Base-by-base conservation (phyloP, 768 basidiomycete genomes). In the Hysterangium stoloniferum region DNA sequence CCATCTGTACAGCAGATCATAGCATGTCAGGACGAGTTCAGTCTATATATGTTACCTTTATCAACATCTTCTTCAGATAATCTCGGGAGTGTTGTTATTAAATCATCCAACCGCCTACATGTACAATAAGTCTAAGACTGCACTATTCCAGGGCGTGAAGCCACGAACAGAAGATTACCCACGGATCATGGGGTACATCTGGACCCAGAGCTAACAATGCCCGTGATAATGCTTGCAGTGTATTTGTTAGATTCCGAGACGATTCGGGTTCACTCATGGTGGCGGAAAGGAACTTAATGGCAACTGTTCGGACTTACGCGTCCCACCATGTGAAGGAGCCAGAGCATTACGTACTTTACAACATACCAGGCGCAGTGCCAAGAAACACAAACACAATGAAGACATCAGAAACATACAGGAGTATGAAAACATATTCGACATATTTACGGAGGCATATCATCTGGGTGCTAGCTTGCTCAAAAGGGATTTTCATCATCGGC, bases 401-500 rank as follows among this genome's bases (percentile, higher is more conserved):
- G 20, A 37, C n/a, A 37, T 20, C n/a, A 20, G 34, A n/a, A n/a
- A 3, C 33, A 45, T 45, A 29, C 44, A 45, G 33, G 19, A 45
- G 41, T 15, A 17, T 15, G 24, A 19, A 17, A 22, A 45, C 44
- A 45, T 45, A 33, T 45, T 7, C 27, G 9, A 45, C 44, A 45
- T 45, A 29, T 45, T 27, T 45, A 33, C 44, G 31, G 9, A 7
- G 8, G 29, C 11, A 5, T 19, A 6, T 17, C 9, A 17, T 15
- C 6, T 28, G 8, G 44, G 27, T 15, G 4, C 12, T 11, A 42
- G 8, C 33, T n/a, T n/a, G 17, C 35, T 68, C 68, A 81, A 67
- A 90, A 89, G 17, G 86, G 86, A 59, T 86, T 89, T 62, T 82
- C 79, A 47, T 81, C 83, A 57, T 79, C 24, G 20, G 37, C 17